Percentiles rank a stretch among this genome's conserved stretches.
These are phyloP conservation scores for Lactarius pseudohatsudake DNA, from an alignment of 768 basidiomycete species.

Conservation along the genomic window DNA sequence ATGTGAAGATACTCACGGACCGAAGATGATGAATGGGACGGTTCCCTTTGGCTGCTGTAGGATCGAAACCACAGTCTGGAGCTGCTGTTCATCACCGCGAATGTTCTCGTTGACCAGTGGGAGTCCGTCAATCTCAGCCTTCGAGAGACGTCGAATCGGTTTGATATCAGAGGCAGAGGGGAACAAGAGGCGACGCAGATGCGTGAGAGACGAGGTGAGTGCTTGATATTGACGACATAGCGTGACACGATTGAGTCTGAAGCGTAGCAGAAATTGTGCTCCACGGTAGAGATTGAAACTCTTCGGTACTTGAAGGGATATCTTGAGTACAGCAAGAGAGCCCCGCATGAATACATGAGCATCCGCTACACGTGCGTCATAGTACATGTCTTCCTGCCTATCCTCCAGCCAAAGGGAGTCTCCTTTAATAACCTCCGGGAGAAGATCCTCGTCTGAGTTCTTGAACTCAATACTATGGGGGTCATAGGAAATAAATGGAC, in stretches of 20 bases:
- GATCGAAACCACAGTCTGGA: conserved; percentile 51
- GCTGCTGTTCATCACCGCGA: conserved; percentile 46
- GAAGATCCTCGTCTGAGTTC: conserved; percentile 14
- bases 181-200: conserved; percentile 51
- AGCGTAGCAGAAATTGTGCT: conserved; percentile 50
- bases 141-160: conserved; percentile 22
- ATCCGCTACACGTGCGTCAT: conserved; percentile 18
- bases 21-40: conserved; percentile 59
- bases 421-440: conserved; percentile 18
- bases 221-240: conserved; percentile 61
- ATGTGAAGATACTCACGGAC: conserved; percentile 48
- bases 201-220: conserved; percentile 42
- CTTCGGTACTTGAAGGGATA: conserved; percentile 48
- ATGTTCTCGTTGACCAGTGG: conserved; percentile 46
- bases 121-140: conserved; percentile 22
- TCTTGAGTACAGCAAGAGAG: conserved; percentile 40
- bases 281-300: conserved; percentile 44
- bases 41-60: conserved; percentile 45
- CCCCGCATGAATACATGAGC: background rate
- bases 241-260: conserved; percentile 54
- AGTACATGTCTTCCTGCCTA: conserved; percentile 11
- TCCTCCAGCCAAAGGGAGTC: conserved; percentile 25
- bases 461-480: conserved; percentile 15
- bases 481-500: background rate
- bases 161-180: conserved; percentile 40